phyloP scores from a whole-genome alignment of 768 basidiomycete genomes.

The Brasilioporus rufonigricans region DNA sequence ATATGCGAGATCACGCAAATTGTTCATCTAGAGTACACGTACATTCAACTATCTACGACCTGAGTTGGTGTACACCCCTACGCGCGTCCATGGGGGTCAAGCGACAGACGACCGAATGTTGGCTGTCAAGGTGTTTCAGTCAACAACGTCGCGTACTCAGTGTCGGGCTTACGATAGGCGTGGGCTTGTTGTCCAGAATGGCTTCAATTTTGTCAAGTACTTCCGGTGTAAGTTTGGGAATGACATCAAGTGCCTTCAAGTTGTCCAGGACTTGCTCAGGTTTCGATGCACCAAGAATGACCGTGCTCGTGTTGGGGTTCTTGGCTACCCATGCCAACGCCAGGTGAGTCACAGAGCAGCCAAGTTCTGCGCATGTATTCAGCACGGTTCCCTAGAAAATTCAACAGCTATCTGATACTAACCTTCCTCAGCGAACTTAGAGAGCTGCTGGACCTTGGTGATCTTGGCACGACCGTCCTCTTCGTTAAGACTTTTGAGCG shows the following conservation, averaged over 20 bases:
- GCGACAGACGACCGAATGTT: constrained; percentile 26
- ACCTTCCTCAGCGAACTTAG: constrained; percentile 41
- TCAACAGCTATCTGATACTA: not conserved
- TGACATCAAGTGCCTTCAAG: constrained; percentile 49
- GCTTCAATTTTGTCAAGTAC: constrained; percentile 50
- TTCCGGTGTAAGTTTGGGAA: constrained; percentile 53
- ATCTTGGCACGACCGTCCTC: constrained; percentile 46
- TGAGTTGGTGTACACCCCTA: not conserved
- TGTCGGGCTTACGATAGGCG: constrained; percentile 24
- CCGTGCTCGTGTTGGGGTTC: constrained; percentile 48
- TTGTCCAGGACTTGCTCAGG: constrained; percentile 49
- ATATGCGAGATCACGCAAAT: not conserved
- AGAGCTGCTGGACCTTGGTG: constrained; percentile 47
- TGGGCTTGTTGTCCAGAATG: constrained; percentile 44
- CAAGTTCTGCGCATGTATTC: constrained; percentile 36
- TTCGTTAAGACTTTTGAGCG: constrained; percentile 40
- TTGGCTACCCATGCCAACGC: constrained; percentile 56
- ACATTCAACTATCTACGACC: not conserved
- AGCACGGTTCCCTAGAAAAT: not conserved
- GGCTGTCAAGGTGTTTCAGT: constrained; percentile 18
- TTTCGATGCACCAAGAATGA: constrained; percentile 49
- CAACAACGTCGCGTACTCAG: not conserved
- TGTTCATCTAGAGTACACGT: not conserved
- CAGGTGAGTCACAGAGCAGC: constrained; percentile 45
- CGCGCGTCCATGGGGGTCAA: constrained; percentile 29